Base-by-base conservation (phyloP, 2,329 filamentous ascomycete species). In the Colletotrichum sp. region DNA sequence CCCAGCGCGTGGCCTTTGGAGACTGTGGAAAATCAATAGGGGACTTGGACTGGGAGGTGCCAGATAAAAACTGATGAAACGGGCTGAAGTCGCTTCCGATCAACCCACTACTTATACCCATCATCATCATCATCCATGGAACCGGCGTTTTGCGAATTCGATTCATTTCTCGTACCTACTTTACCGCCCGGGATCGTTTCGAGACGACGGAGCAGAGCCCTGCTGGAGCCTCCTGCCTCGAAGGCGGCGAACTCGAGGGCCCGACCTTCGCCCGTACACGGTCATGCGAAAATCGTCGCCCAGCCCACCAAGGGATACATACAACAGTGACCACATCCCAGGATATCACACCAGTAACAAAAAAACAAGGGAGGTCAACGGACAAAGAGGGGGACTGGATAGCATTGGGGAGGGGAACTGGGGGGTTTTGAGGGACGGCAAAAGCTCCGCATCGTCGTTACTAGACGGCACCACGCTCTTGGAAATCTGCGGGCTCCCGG, bases 101-200 rank as follows among this genome's bases (percentile, higher is more conserved):
- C 57, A 71, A 48, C 43, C 43, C 39, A 71, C 59, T 26, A 34
- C 36, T 36, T 52, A 71, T 71, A 71, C 68, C 68, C 39, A 61
- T 18, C n/a, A 69, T 52, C 60, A 61, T 39, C 43, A 48, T 52
- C 43, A 73, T 65, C 34, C 63, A 74, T 72, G 68, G 68, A 73
- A 52, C 39, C 63, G 73, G 73, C 73, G 73, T 75, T 75, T 67
- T 72, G 73, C 70, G 64, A 73, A 68, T 73, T 68, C 59, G 59
- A 68, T 73, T 73, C 57, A 68, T 63, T 72, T 73, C 70, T 73
- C 70, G 73, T 68, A 73, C 64, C 64, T 68, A 73, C 57, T 73
- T 68, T 4, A 55, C 34, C 34, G 28, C 32, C 13, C 21, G 63
- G 16, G 30, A 64, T 30, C 24, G 12, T 55, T 55, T 34, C 32